Evolutionary conservation across 495 filamentous ascomycete species (phyloP), one percentile per base, ranked within the genome.

Genomic region (Xylaria castorea): DNA sequence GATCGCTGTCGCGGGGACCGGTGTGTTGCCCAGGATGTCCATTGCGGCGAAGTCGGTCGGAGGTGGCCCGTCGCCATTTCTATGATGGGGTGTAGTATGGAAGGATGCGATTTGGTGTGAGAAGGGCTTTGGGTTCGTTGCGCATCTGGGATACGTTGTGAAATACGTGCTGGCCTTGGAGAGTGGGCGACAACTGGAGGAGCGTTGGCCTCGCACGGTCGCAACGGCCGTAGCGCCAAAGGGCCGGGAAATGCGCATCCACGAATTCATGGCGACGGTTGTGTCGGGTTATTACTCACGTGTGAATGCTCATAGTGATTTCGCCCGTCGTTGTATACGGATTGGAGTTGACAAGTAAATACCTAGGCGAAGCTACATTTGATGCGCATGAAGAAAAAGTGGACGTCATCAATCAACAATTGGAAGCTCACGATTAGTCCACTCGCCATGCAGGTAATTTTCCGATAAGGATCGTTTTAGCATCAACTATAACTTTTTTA

Each of bases 1-100:
- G n/a, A 99, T 88, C 0, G 89, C 87, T 0, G 95, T 97, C 0
- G 93, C 86, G 0, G 96, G 96, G 5, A 89, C 83, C 0, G 94
- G 91, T 9, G 91, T 87, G 72, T 88, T 89, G n/a, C 89, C 91
- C 9, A 98, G 87, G 14, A 99, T 91, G 79, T 99, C 88, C 70
- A 98, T 85, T 16, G 83, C 81, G 18, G 77, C 82, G 74, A 98
- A 93, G 82, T 97, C 92, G 27, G 94, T 96, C 73, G 90, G 66
- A 2, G 80, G 79, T 7, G 76, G 57, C 25, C 74, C 46, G 20
- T 75, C 77, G 9, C 78, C 76, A 1, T 75, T 66, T n/a, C 64
- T 66, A n/a, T 51, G 70, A 27, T 60, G 58, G n/a, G 60, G 27
- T 34, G 69, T 71, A 25, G 69, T 36, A 14, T 71, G 69, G 36